Percentiles rank a stretch among this genome's conserved stretches.
phyloP scores from a whole-genome alignment of 225 moss, liverwort and hornwort species.

The Physcomitrellopsis africana region DNA sequence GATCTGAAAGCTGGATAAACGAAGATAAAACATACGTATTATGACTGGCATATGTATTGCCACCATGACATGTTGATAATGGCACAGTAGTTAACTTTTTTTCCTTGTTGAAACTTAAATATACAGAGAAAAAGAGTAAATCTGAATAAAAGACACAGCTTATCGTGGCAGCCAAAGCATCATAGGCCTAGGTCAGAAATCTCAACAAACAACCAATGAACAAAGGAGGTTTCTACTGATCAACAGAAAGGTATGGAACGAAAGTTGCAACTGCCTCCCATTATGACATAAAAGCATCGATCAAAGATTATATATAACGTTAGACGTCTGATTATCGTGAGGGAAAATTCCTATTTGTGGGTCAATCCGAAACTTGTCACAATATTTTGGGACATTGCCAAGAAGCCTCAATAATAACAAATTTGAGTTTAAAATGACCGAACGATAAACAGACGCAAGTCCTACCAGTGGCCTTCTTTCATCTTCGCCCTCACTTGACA shows the following conservation, averaged over 20 bases:
- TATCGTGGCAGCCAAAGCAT: not conserved
- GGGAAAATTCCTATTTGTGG: slow-evolving; percentile 5
- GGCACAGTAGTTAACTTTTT: slow-evolving; percentile 5
- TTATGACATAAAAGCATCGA: not conserved
- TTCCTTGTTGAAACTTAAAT: not conserved
- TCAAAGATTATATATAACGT: not conserved
- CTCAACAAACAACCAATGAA: not conserved
- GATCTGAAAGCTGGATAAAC: slow-evolving; percentile 11
- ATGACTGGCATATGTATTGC: not conserved
- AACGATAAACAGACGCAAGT: not conserved
- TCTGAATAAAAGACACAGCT: not conserved
- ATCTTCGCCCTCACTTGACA: slow-evolving; percentile 60
- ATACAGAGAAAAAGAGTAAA: not conserved
- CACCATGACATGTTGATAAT: not conserved
- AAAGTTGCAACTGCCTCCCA: not conserved
- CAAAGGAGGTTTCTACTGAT: not conserved
- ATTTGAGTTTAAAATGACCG: not conserved
- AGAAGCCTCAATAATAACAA: not conserved
- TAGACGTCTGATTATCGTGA: slow-evolving; percentile 13
- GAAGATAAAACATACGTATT: not conserved
- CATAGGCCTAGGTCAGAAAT: slow-evolving; percentile 12
- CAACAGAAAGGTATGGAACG: not conserved
- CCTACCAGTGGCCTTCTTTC: slow-evolving; percentile 76
- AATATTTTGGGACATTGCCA: not conserved
- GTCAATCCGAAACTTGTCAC: slow-evolving; percentile 20